Evolutionary conservation across 2,329 filamentous ascomycete genomes (phyloP), one percentile per base, ranked within the genome.

Genomic region (Sordariomycetes sp.): DNA sequence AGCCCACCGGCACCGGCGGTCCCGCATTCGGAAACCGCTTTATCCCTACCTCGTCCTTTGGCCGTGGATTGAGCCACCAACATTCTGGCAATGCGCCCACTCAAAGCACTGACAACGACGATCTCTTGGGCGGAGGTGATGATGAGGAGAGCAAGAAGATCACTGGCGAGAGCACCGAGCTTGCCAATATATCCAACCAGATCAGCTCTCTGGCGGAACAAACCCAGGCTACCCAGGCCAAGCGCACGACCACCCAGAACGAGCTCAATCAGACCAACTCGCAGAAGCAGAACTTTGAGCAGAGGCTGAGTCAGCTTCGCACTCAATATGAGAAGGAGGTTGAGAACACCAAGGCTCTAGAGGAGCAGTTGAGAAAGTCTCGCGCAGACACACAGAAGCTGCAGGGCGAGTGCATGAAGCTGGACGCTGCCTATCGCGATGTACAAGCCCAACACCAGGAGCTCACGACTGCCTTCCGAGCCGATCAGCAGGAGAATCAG

Each of bases 171-270:
- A 92, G 88, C 3, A 82, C 84, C 1, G 92, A 98, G 55, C 70
- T 98, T 38, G 92, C 88, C 33, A 96, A 98, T 53, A 70, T 98
- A 46, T 95, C 90, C 1, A 96, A 94, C 55, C 92, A 96, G 57
- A 86, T 98, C 43, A 81, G 86, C 21, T 90, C 84, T 3, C 63
- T 98, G 36, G 83, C 88, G 0, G 93, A 82, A 51, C 87, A 98
- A 61, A 94, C 94, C 78, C 86, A 94, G 53, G 86, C 90, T 46
- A 82, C 94, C 2, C 86, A 94, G 54, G 76, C 71, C 21, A 90
- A 94, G 59, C 82, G 87, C 42, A 73, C 67, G 5, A 75, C 76
- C 3, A 82, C 83, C 0, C 87, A 95, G 56, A 81, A 82, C 43
- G 86, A 94, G 39, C 63, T 96, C 33, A 83, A 73, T 40, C 85